phyloP scores from a whole-genome alignment of 164 flowering plant genomes.

The Stephania cephalantha region DNA sequence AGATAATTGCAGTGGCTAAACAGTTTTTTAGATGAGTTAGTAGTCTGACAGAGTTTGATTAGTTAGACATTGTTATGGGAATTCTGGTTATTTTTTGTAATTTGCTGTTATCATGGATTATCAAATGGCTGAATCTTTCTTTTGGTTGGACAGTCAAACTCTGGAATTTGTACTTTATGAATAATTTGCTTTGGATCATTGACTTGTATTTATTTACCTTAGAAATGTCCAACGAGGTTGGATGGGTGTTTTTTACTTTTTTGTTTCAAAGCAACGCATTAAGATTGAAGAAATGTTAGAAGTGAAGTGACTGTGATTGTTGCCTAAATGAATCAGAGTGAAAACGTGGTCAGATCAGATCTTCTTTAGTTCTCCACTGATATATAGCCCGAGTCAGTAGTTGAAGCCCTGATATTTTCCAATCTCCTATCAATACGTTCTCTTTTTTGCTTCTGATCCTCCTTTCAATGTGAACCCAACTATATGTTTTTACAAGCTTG shows the following conservation, averaged over 20 bases:
- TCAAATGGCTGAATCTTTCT: not conserved
- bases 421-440: too few relatives aligned
- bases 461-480: too few relatives aligned
- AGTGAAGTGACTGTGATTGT: not conserved
- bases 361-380: not conserved
- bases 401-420: too few relatives aligned
- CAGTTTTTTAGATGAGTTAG: not conserved
- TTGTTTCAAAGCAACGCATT: not conserved
- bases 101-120: not conserved
- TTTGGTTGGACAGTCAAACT: not conserved
- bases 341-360: not conserved
- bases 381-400: not conserved
- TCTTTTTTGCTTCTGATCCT: too few relatives aligned
- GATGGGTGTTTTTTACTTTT: not conserved
- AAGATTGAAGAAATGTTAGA: not conserved
- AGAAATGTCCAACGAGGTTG: not conserved
- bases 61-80: not conserved
- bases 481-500: too few relatives aligned
- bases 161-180: not conserved
- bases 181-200: not conserved
- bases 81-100: not conserved
- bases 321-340: not conserved
- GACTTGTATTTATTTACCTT: not conserved
- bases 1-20: not conserved
- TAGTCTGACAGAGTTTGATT: not conserved